Conservation (phyloP, 257 asterid species). For the Gynochthodes officinalis region DNA sequence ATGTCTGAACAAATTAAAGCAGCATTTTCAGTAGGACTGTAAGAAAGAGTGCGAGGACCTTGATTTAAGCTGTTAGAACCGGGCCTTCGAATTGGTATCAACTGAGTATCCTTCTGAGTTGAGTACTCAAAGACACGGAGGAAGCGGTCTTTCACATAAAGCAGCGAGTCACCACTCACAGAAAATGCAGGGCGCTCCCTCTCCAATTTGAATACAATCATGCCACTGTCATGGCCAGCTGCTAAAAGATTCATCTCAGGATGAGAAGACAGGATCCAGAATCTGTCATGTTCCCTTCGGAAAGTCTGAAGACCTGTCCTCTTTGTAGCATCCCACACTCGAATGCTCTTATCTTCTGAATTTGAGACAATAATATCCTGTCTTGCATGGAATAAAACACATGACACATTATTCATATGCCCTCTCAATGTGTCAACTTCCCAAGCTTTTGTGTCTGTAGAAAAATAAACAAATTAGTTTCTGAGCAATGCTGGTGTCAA, state of each 20-base stretch:
- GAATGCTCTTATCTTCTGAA: slow-evolving; percentile 95
- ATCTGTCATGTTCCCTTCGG: slow-evolving; percentile 97
- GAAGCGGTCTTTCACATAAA: slow-evolving; percentile 83
- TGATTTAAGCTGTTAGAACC: slow-evolving; percentile 85
- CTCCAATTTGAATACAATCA: slow-evolving; percentile 95
- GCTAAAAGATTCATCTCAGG: slow-evolving; percentile 99
- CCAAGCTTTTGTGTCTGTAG: slow-evolving; percentile 98
- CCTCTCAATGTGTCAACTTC: slow-evolving; percentile 99
- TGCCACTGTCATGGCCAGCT: slow-evolving; percentile 98
- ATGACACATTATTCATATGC: slow-evolving; percentile 95
- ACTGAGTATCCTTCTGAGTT: slow-evolving; percentile 80
- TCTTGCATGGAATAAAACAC: slow-evolving; percentile 77
- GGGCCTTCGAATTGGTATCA: slow-evolving; percentile 89
- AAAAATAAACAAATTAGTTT: slow-evolving; percentile 6
- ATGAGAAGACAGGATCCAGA: slow-evolving; percentile 94
- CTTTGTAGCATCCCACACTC: slow-evolving; percentile 99
- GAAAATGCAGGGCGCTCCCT: slow-evolving; percentile 97
- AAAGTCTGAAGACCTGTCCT: slow-evolving; percentile 97
- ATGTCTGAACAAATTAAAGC: slow-evolving; percentile 79
- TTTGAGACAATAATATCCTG: slow-evolving; percentile 95
- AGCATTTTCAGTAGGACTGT: slow-evolving; percentile 94
- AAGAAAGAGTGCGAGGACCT: slow-evolving; percentile 79
- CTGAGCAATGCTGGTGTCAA: neutral
- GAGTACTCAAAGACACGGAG: slow-evolving; percentile 80
- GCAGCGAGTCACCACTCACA: slow-evolving; percentile 71